These are phyloP conservation scores for Microdochium bolleyi DNA, from an alignment of 2,329 filamentous ascomycete species.

Conservation along the genomic window DNA sequence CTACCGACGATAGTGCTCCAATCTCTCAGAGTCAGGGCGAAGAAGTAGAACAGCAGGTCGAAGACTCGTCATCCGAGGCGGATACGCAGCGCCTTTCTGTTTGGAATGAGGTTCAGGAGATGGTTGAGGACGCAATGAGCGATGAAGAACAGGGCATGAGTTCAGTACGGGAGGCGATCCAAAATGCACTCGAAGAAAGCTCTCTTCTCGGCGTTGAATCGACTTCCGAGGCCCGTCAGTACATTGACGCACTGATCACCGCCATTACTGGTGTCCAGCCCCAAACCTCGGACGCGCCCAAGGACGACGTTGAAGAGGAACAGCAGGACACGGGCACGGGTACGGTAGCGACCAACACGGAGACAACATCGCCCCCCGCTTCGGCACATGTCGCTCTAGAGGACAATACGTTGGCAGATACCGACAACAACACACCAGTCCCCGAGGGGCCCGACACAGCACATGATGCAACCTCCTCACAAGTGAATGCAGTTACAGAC, in stretches of 20 bases:
- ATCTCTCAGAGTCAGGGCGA: neutral
- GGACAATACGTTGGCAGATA: no score
- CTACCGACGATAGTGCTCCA: slow-evolving; percentile 11
- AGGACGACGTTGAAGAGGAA: neutral
- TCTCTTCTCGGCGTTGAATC: slow-evolving; percentile 39
- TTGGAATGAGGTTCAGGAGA: slow-evolving; percentile 47
- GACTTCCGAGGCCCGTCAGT: slow-evolving; percentile 34
- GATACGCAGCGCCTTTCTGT: slow-evolving; percentile 24
- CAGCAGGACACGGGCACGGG: slow-evolving; percentile 4
- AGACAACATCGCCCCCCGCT: neutral
- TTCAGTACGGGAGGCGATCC: slow-evolving; percentile 44
- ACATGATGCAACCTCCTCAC: neutral
- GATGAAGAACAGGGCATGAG: slow-evolving; percentile 46
- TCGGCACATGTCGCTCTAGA: no score
- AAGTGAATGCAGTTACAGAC: neutral
- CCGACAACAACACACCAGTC: neutral
- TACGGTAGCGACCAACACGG: slow-evolving; percentile 6
- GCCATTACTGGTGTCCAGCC: neutral
- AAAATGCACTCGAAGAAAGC: slow-evolving; percentile 46
- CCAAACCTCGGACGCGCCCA: neutral
- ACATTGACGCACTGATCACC: slow-evolving; percentile 39
- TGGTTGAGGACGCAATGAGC: slow-evolving; percentile 49
- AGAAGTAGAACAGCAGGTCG: slow-evolving; percentile 2
- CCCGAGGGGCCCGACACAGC: no score
- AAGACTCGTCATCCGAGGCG: slow-evolving; percentile 5